Conservation (phyloP, 331 rosid genomes). For the Pyrus hybrid region DNA sequence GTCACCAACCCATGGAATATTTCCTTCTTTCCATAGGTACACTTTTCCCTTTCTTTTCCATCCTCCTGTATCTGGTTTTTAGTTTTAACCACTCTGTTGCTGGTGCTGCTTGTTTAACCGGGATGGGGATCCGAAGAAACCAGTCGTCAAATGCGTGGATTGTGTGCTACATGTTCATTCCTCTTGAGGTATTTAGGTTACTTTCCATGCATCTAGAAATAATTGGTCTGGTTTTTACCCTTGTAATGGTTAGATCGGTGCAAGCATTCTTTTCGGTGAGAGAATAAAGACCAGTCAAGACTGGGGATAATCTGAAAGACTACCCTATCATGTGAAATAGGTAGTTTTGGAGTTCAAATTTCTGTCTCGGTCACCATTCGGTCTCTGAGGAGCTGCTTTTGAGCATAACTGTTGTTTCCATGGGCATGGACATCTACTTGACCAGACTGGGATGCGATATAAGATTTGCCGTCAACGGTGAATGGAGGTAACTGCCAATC, state of each 20-base stretch:
- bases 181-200: neutral
- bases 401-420: constrained; percentile 9
- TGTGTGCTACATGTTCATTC: neutral
- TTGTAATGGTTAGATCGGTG: neutral
- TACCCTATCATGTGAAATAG: neutral
- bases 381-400: constrained; percentile 9
- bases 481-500: constrained; percentile 34
- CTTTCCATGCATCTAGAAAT: neutral
- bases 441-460: constrained; percentile 10
- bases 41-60: neutral
- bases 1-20: neutral
- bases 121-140: neutral
- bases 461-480: neutral
- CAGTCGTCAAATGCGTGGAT: neutral
- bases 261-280: neutral
- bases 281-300: neutral
- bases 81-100: neutral
- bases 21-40: neutral
- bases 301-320: neutral
- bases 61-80: constrained; percentile 9
- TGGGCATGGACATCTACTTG: constrained; percentile 16
- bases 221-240: neutral
- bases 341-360: constrained; percentile 12
- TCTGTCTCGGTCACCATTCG: constrained; percentile 2
- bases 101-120: neutral